Conservation (phyloP, 129 eudicot species). For the Deinandra increscens region DNA sequence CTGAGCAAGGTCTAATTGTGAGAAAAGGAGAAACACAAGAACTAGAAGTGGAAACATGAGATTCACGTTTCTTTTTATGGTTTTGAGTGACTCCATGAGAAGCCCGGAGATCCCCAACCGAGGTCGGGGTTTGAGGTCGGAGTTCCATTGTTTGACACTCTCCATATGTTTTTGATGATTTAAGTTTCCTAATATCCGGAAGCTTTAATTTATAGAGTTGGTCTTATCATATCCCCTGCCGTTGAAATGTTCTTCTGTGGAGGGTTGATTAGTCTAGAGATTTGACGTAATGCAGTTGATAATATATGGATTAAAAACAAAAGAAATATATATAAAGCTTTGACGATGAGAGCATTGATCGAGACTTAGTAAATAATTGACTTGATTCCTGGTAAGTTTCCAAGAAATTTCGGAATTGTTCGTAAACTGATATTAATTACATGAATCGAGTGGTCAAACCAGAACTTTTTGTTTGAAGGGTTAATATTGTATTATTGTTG, state of each 20-base stretch:
- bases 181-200: neutral
- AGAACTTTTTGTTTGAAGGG: no score
- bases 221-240: constrained; percentile 2
- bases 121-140: neutral
- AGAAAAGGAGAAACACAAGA: constrained; percentile 30
- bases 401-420: neutral
- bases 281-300: constrained; percentile 7
- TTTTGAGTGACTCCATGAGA: constrained; percentile 28
- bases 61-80: constrained; percentile 13
- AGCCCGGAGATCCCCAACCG: constrained; percentile 30
- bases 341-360: constrained; percentile 7
- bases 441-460: no score
- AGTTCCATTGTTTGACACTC: constrained; percentile 15
- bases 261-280: neutral
- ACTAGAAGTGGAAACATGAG: constrained; percentile 19
- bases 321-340: neutral
- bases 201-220: constrained; percentile 23
- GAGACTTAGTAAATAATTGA: neutral
- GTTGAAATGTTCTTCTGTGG: constrained; percentile 9
- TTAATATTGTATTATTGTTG: no score
- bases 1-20: constrained; percentile 18
- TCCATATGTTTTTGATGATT: constrained; percentile 21
- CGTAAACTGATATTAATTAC: no score
- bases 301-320: neutral
- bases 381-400: constrained; percentile 12